Evolutionary conservation across 805 yeast species (phyloP).

Genomic region (Saccharomycodes ludwigii): DNA sequence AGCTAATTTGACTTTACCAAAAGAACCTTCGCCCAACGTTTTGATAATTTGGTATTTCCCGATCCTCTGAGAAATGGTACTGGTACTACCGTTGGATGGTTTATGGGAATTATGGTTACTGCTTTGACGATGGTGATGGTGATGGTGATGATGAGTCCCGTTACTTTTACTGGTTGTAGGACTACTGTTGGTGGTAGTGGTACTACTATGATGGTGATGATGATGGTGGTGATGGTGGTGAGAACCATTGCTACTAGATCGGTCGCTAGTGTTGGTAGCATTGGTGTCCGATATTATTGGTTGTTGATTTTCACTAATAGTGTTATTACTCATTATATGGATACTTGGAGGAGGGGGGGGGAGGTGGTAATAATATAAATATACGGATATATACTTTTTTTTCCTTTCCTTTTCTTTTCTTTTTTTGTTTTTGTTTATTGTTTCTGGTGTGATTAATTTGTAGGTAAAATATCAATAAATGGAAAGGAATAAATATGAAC

Average conservation of each 20-base stretch:
- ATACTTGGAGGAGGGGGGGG: not conserved
- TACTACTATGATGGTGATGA: constrained; percentile 7
- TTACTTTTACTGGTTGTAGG: no score
- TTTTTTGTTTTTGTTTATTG: constrained; percentile 2
- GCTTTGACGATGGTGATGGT: not conserved
- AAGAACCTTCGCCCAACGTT: constrained; percentile 91
- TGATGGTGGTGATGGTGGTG: constrained; percentile 17
- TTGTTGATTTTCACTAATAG: not conserved
- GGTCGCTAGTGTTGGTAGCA: not conserved
- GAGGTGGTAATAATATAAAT: not conserved
- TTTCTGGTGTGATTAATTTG: no score
- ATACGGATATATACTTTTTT: constrained; percentile 2
- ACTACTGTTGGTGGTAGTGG: no score
- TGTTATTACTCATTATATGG: not conserved
- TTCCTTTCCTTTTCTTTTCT: not conserved
- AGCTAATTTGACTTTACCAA: constrained; percentile 90
- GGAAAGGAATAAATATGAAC: no score
- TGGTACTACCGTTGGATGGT: constrained; percentile 5
- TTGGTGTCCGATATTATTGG: not conserved
- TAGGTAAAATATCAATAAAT: no score
- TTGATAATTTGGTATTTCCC: constrained; percentile 91
- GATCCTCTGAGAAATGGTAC: constrained; percentile 37
- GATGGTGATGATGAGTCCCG: not conserved
- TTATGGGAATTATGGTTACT: not conserved
- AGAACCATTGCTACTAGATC: constrained; percentile 3